Conservation (phyloP, 2,329 filamentous ascomycete species). For the Arachnomyces sp. region DNA sequence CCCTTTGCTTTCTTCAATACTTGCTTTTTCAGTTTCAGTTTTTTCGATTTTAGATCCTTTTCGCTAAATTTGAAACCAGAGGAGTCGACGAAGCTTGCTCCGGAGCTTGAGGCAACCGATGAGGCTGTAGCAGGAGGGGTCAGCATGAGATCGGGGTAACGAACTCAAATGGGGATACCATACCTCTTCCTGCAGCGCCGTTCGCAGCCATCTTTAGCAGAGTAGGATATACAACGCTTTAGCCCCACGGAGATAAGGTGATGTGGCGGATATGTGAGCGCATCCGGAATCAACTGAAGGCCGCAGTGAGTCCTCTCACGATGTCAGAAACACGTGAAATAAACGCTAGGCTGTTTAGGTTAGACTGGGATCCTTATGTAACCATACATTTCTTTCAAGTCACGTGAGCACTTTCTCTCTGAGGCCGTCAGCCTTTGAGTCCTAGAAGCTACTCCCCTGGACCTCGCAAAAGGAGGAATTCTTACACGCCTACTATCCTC, state of each 20-base stretch:
- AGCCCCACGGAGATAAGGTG: not conserved
- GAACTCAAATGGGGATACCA: slow-evolving; percentile 8
- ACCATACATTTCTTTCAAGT: too few relatives aligned
- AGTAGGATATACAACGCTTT: too few relatives aligned
- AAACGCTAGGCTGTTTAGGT: too few relatives aligned
- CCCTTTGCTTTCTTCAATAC: slow-evolving; percentile 24
- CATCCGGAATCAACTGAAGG: too few relatives aligned
- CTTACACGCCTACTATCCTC: too few relatives aligned
- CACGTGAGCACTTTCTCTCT: too few relatives aligned
- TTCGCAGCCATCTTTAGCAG: slow-evolving; percentile 27
- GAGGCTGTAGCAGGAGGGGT: slow-evolving; percentile 13
- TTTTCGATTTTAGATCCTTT: slow-evolving; percentile 36
- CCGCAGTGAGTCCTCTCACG: too few relatives aligned
- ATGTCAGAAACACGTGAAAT: too few relatives aligned
- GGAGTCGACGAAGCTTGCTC: slow-evolving; percentile 34
- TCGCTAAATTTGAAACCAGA: slow-evolving; percentile 40
- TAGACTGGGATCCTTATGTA: too few relatives aligned
- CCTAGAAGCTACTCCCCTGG: too few relatives aligned
- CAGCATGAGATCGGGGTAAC: slow-evolving; percentile 1
- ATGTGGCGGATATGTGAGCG: not conserved
- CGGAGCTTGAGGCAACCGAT: slow-evolving; percentile 22
- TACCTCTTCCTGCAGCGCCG: slow-evolving; percentile 29
- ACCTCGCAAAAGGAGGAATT: too few relatives aligned
- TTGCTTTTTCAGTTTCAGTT: slow-evolving; percentile 38
- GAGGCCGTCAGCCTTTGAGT: too few relatives aligned